Evolutionary conservation across 345 rosid genomes (phyloP).

Genomic region (Firmiana major): DNA sequence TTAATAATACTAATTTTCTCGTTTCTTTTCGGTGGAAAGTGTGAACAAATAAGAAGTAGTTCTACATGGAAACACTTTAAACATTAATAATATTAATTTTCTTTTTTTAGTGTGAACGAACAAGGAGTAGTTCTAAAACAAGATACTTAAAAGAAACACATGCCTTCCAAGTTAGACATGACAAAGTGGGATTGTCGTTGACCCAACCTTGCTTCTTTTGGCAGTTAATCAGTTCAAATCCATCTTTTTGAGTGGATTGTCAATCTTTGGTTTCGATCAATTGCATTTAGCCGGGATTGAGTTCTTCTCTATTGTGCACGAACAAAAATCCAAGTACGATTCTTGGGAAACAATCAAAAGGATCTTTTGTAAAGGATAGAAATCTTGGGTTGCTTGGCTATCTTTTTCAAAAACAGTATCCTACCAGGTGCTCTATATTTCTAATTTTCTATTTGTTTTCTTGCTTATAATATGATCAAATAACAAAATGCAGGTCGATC

Average conservation of each 20-base stretch:
- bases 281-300: slow-evolving; percentile 3
- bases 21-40: too few species aligned
- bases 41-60: not conserved
- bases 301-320: not conserved
- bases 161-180: not conserved
- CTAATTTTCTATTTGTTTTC: too few species aligned
- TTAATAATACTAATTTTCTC: too few species aligned
- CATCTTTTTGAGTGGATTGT: not conserved
- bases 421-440: too few species aligned
- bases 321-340: not conserved
- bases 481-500: not conserved
- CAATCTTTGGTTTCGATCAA: not conserved
- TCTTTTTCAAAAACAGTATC: not conserved
- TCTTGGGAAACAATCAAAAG: not conserved
- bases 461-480: too few species aligned
- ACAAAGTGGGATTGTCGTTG: slow-evolving; percentile 2
- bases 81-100: too few species aligned
- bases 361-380: not conserved
- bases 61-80: too few species aligned
- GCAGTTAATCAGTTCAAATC: not conserved
- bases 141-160: not conserved
- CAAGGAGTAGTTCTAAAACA: not conserved
- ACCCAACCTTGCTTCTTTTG: not conserved
- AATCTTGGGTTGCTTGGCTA: not conserved
- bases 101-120: not conserved